Conservation (phyloP, 176 grass and related monocot genomes). For the Thalia dealbata region DNA sequence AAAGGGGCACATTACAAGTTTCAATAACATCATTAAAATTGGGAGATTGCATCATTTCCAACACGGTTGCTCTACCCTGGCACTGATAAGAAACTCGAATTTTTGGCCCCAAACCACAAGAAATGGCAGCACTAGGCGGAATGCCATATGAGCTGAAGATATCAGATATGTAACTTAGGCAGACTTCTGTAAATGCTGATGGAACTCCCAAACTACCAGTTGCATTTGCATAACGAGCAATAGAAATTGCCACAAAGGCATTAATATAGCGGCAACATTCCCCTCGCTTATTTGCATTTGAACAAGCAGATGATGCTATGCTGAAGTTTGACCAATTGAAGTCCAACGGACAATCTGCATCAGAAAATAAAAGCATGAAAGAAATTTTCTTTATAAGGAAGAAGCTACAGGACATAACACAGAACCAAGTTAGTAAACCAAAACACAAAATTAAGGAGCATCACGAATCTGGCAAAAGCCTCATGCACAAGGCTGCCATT, state of each 20-base stretch:
- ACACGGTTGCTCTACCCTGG: constrained; percentile 53
- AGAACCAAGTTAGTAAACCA: neutral
- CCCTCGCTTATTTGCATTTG: constrained; percentile 46
- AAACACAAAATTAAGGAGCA: neutral
- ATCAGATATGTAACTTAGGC: constrained; percentile 50
- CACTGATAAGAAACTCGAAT: constrained; percentile 91
- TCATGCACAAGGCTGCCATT: neutral
- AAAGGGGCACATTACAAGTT: constrained; percentile 76
- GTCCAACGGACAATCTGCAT: constrained; percentile 66
- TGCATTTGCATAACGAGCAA: constrained; percentile 69
- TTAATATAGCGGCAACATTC: constrained; percentile 92
- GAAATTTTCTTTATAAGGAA: neutral
- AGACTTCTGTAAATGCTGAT: constrained; percentile 61
- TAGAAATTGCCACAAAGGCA: constrained; percentile 78
- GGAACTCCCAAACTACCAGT: constrained; percentile 83
- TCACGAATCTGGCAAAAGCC: neutral
- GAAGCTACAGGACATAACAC: neutral
- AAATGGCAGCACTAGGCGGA: constrained; percentile 33
- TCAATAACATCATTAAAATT: constrained; percentile 67
- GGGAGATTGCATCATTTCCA: constrained; percentile 96
- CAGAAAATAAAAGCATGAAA: constrained; percentile 1
- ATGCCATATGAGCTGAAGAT: constrained; percentile 63
- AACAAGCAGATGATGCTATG: constrained; percentile 42
- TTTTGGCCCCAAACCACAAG: constrained; percentile 79
- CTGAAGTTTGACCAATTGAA: constrained; percentile 96